A percentile compares a stretch with the other conserved stretches of the same genome.
Conservation (phyloP, 768 basidiomycete genomes). For the Suillus sp. region DNA sequence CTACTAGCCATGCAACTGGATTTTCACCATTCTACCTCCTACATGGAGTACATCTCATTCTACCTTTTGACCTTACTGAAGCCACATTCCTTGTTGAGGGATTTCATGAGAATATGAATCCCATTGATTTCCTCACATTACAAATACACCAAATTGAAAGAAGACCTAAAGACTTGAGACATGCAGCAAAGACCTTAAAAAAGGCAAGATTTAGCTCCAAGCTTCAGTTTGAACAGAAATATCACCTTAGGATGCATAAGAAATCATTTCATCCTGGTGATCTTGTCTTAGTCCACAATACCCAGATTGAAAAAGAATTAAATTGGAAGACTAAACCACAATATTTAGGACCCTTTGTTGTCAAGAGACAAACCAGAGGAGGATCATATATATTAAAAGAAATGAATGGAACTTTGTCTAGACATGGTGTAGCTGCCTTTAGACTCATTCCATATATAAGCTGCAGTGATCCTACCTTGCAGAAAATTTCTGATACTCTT, state of each 20-base stretch:
- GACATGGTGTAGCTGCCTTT: slow-evolving; percentile 16
- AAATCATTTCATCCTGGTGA: slow-evolving; percentile 33
- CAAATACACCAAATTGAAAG: slow-evolving; percentile 26
- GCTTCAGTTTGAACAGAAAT: slow-evolving; percentile 29
- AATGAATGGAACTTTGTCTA: slow-evolving; percentile 19
- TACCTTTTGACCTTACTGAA: too few relatives aligned
- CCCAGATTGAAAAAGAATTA: slow-evolving; percentile 30
- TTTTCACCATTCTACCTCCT: too few relatives aligned
- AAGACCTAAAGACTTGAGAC: slow-evolving; percentile 29
- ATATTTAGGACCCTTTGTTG: slow-evolving; percentile 42
- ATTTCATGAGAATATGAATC: slow-evolving; percentile 16
- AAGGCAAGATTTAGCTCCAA: slow-evolving; percentile 22
- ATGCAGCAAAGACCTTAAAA: slow-evolving; percentile 24
- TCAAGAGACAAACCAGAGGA: slow-evolving; percentile 27
- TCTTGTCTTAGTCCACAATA: slow-evolving; percentile 40
- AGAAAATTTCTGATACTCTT: too few relatives aligned
- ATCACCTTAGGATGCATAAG: slow-evolving; percentile 20
- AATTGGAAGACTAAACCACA: slow-evolving; percentile 33
- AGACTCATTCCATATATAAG: slow-evolving; percentile 1
- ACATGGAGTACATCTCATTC: too few relatives aligned
- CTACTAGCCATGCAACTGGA: slow-evolving; percentile 18
- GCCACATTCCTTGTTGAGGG: slow-evolving; percentile 33
- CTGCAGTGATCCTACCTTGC: background rate
- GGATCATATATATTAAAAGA: too few relatives aligned
- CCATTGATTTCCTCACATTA: slow-evolving; percentile 25